Evolutionary conservation across 2,329 filamentous ascomycete species (phyloP).

Genomic region (Diaporthe capsici): DNA sequence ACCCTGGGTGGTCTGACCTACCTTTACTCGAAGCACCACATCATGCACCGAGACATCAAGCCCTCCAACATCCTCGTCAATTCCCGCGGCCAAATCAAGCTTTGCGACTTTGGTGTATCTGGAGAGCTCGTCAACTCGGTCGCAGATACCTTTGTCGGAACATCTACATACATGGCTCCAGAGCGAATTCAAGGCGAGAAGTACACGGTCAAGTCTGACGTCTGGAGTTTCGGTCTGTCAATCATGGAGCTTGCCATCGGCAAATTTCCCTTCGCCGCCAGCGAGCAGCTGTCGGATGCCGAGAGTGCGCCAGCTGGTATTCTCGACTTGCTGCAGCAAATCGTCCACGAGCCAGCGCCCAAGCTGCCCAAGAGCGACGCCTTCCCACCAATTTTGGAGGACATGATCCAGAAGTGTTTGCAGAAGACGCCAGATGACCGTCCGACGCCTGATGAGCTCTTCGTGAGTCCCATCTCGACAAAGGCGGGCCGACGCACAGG

Average conservation of each 20-base stretch:
- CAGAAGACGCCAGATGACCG: conserved; percentile 90
- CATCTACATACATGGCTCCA: conserved; percentile 99
- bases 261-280: conserved; percentile 92
- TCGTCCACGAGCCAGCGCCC: conserved; percentile 95
- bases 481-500: neutral
- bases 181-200: conserved; percentile 97
- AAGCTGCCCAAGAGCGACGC: conserved; percentile 96
- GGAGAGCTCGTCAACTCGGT: conserved; percentile 98
- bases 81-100: conserved; percentile 93
- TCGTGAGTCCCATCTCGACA: conserved; percentile 70
- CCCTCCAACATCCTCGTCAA: conserved; percentile 98
- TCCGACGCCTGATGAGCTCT: conserved; percentile 93
- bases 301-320: conserved; percentile 93
- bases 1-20: conserved; percentile 95
- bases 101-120: conserved; percentile 99
- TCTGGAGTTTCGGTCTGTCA: conserved; percentile 96
- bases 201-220: conserved; percentile 98
- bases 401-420: conserved; percentile 97
- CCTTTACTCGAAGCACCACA: conserved; percentile 94
- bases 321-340: conserved; percentile 94
- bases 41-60: conserved; percentile 99
- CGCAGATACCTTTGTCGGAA: conserved; percentile 97
- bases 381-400: conserved; percentile 93
- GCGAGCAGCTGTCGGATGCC: conserved; percentile 77
- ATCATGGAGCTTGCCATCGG: conserved; percentile 99